phyloP scores from a whole-genome alignment of 2,329 filamentous ascomycete genomes.

The Hypoxylon sp. region DNA sequence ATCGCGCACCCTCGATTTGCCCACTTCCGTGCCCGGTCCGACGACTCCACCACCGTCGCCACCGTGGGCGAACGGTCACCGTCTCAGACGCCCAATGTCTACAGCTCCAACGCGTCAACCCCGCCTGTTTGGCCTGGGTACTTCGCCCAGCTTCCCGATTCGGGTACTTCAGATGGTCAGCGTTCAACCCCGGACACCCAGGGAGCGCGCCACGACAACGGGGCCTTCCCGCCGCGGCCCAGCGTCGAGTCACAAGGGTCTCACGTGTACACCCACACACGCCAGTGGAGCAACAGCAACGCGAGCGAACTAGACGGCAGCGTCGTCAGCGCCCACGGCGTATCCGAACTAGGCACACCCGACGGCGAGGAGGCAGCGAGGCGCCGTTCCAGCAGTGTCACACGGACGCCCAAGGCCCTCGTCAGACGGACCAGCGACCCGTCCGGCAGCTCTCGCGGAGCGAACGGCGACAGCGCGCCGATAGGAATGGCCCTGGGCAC shows the following conservation, averaged over 20 bases:
- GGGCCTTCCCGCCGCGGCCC: constrained; percentile 38
- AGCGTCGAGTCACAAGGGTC: constrained; percentile 57
- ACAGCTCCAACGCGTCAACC: constrained; percentile 39
- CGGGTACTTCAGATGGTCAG: constrained; percentile 43
- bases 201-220: constrained; percentile 44
- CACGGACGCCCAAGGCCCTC: constrained; percentile 33
- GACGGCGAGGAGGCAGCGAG: constrained; percentile 53
- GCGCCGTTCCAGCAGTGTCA: constrained; percentile 49
- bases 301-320: constrained; percentile 59
- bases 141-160: constrained; percentile 34
- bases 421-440: constrained; percentile 43
- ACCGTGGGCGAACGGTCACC: constrained; percentile 34
- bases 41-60: constrained; percentile 35
- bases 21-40: constrained; percentile 47
- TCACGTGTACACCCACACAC: constrained; percentile 56
- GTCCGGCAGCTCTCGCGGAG: constrained; percentile 26
- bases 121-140: constrained; percentile 43
- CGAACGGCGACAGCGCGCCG: constrained; percentile 35
- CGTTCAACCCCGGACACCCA: constrained; percentile 50
- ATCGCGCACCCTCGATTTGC: constrained; percentile 48
- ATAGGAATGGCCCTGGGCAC: constrained; percentile 50
- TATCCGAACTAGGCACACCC: constrained; percentile 56
- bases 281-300: constrained; percentile 61
- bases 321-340: constrained; percentile 47
- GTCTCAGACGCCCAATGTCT: constrained; percentile 40